Evolutionary conservation across 345 rosid species (phyloP).

Genomic region (Rubroshorea leprosula): DNA sequence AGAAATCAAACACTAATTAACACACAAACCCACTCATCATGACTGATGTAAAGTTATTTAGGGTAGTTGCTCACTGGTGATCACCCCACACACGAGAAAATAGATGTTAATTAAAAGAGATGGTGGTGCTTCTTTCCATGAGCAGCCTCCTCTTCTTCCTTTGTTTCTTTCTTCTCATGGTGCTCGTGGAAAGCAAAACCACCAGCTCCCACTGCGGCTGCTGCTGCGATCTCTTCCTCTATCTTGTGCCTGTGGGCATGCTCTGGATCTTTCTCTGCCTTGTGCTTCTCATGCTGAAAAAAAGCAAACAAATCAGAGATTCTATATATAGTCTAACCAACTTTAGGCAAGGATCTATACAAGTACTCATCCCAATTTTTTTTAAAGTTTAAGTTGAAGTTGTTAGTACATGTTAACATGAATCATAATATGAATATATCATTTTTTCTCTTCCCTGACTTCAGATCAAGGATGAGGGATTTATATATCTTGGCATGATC

Average conservation of each 20-base stretch:
- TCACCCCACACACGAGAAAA: not conserved
- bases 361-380: too few species aligned
- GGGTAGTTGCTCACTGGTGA: not conserved
- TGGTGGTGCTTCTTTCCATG: constrained; percentile 52
- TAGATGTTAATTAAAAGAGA: constrained; percentile 18
- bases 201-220: constrained; percentile 38
- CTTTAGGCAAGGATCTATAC: too few species aligned
- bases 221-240: constrained; percentile 47
- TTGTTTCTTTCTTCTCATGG: constrained; percentile 50
- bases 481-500: too few species aligned
- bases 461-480: too few species aligned
- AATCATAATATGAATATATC: too few species aligned
- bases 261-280: constrained; percentile 48
- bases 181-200: constrained; percentile 56
- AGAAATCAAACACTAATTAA: too few species aligned
- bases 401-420: too few species aligned
- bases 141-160: constrained; percentile 34
- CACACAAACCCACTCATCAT: too few species aligned
- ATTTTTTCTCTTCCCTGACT: too few species aligned
- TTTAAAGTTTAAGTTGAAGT: too few species aligned
- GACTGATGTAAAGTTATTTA: too few species aligned
- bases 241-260: constrained; percentile 56
- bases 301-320: not conserved
- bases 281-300: constrained; percentile 13
- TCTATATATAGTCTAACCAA: too few species aligned